Percentiles rank a stretch among this genome's conserved stretches.
These are phyloP conservation scores for Kodamaea jinghongensis DNA, from an alignment of 805 yeast species.

Conservation along the genomic window DNA sequence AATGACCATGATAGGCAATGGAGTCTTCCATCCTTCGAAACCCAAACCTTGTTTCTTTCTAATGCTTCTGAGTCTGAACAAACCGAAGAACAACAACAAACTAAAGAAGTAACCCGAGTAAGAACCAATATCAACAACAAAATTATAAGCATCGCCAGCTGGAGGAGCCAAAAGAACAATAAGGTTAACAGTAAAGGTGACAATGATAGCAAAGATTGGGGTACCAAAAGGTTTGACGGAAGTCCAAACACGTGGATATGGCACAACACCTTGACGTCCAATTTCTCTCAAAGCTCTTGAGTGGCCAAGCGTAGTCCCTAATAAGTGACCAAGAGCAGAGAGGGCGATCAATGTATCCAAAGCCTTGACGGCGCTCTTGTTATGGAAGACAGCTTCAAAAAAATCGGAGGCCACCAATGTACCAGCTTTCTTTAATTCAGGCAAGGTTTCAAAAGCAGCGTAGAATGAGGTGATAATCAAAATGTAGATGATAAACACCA, in stretches of 20 bases:
- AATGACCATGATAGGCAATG: constrained; percentile 31
- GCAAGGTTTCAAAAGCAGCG: constrained; percentile 21
- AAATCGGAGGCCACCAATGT: constrained; percentile 28
- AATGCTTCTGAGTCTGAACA: constrained; percentile 25
- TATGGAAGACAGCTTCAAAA: constrained; percentile 31
- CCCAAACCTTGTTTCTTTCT: constrained; percentile 33
- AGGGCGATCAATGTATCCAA: constrained; percentile 27
- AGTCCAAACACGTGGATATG: constrained; percentile 28
- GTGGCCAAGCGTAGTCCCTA: constrained; percentile 27
- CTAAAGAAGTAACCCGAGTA: constrained; percentile 29
- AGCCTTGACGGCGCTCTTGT: constrained; percentile 21
- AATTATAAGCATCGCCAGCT: constrained; percentile 34
- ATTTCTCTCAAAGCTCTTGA: constrained; percentile 32
- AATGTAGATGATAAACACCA: constrained; percentile 31
- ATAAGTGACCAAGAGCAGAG: constrained; percentile 31
- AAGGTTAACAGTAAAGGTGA: constrained; percentile 25
- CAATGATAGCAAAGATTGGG: constrained; percentile 24
- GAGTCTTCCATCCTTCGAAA: constrained; percentile 29
- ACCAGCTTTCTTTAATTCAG: constrained; percentile 27
- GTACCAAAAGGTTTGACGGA: constrained; percentile 32
- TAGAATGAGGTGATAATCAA: constrained; percentile 33
- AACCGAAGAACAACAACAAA: constrained; percentile 24
- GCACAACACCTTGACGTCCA: constrained; percentile 34
- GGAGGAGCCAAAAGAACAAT: constrained; percentile 32
- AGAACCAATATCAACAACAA: constrained; percentile 30